A percentile compares a stretch with the other conserved stretches of the same genome.
Evolutionary conservation across 1,284 basidiomycete species (phyloP).

Genomic region (Mrakiaceae sp.): DNA sequence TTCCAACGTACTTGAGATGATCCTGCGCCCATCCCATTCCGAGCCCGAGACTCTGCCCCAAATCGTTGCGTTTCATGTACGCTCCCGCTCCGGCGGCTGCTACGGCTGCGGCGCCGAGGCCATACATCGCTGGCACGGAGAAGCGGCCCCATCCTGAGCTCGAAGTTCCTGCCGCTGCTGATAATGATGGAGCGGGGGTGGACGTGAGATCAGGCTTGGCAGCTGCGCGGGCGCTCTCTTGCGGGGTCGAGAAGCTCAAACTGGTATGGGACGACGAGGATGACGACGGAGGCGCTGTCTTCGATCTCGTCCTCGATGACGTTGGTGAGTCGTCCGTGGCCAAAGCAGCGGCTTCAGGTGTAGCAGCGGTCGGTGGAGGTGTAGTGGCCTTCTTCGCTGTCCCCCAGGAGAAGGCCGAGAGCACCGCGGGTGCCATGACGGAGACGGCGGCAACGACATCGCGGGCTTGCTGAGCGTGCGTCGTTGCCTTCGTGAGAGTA

Average conservation of each 20-base stretch:
- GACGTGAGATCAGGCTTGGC: background rate
- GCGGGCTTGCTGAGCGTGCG: constrained; percentile 57
- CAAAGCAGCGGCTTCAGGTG: constrained; percentile 2
- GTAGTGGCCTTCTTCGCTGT: constrained; percentile 23
- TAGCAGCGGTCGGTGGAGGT: constrained; percentile 22
- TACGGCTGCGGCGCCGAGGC: constrained; percentile 73
- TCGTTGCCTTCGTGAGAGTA: constrained; percentile 60
- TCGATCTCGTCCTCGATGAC: no score
- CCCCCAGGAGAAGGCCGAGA: constrained; percentile 32
- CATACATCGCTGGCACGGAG: constrained; percentile 51
- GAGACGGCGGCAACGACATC: constrained; percentile 40
- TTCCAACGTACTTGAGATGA: constrained; percentile 82
- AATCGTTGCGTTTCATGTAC: constrained; percentile 15
- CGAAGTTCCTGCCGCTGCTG: background rate
- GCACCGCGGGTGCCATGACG: constrained; percentile 45
- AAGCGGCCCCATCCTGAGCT: constrained; percentile 10
- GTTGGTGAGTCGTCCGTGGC: background rate
- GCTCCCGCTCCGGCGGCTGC: constrained; percentile 42
- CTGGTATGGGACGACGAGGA: no score
- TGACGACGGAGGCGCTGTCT: no score
- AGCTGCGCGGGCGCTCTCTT: no score
- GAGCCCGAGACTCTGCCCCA: constrained; percentile 44
- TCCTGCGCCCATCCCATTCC: constrained; percentile 57
- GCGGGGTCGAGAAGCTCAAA: no score
- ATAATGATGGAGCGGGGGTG: background rate